phyloP scores from a whole-genome alignment of 179 eudicot genomes.

The Silene coronaria region DNA sequence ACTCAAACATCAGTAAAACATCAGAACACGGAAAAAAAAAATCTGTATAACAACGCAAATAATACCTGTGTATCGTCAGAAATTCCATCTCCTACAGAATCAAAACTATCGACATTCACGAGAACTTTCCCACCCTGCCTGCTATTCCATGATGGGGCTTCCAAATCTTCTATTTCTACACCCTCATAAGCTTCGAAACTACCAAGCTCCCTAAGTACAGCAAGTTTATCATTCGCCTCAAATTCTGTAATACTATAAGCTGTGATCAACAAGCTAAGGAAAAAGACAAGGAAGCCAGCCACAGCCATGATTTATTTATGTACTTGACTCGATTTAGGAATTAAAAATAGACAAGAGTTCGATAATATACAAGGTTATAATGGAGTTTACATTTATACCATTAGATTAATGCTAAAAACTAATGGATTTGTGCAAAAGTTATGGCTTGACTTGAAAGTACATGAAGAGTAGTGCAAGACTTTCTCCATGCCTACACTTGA shows the following conservation, averaged over 20 bases:
- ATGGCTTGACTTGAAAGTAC: slow-evolving; percentile 79
- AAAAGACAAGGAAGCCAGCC: slow-evolving; percentile 36
- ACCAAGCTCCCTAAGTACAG: slow-evolving; percentile 36
- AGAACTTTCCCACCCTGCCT: slow-evolving; percentile 42
- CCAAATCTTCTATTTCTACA: slow-evolving; percentile 34
- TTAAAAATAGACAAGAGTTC: slow-evolving; percentile 25
- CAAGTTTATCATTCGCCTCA: slow-evolving; percentile 27
- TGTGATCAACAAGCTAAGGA: slow-evolving; percentile 43
- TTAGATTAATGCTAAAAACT: slow-evolving; percentile 35
- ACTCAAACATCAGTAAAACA: neutral
- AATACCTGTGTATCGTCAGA: slow-evolving; percentile 77
- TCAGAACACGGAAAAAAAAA: neutral
- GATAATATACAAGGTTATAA: slow-evolving; percentile 32
- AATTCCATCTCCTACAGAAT: slow-evolving; percentile 77
- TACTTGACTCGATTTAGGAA: slow-evolving; percentile 20
- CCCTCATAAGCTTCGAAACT: slow-evolving; percentile 43
- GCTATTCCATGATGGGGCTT: slow-evolving; percentile 37
- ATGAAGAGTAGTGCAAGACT: slow-evolving; percentile 42
- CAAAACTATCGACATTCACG: slow-evolving; percentile 73
- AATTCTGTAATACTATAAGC: slow-evolving; percentile 35
- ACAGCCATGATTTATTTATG: slow-evolving; percentile 27
- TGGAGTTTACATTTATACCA: slow-evolving; percentile 44
- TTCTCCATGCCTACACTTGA: slow-evolving; percentile 64
- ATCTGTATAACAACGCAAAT: neutral
- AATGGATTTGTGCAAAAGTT: slow-evolving; percentile 41